phyloP scores from a whole-genome alignment of 208 protist genomes.

The Leishmania major region DNA sequence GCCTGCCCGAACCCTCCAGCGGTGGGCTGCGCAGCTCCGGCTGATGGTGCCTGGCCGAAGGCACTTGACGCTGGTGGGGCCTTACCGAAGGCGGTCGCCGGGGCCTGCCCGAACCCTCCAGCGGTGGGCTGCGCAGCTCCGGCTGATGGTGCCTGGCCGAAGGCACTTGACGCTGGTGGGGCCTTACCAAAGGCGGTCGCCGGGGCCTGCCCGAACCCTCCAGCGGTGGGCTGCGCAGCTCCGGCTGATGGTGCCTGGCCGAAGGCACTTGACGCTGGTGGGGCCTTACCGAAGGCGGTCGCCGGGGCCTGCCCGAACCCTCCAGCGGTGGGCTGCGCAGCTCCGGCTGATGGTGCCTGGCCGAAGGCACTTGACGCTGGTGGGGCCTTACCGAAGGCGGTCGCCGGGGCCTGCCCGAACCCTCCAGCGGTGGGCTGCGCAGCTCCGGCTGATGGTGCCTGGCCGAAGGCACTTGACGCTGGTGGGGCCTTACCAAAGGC shows the following conservation, averaged over 20 bases:
- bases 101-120: conserved; percentile 6
- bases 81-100: conserved; percentile 20
- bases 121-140: background rate
- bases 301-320: conserved; percentile 5
- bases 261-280: background rate
- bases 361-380: no score
- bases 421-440: no score
- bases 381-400: no score
- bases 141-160: background rate
- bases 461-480: no score
- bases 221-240: background rate
- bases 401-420: no score
- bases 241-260: background rate
- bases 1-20: conserved; percentile 6
- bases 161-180: background rate
- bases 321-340: no score
- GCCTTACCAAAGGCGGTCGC: conserved; percentile 19
- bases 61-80: background rate
- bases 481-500: no score
- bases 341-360: no score
- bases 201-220: conserved; percentile 8
- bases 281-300: conserved; percentile 22
- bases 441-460: no score
- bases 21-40: background rate
- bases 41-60: background rate